Conservation (phyloP, 306 rosid species). For the Lithocarpus polystachyus region DNA sequence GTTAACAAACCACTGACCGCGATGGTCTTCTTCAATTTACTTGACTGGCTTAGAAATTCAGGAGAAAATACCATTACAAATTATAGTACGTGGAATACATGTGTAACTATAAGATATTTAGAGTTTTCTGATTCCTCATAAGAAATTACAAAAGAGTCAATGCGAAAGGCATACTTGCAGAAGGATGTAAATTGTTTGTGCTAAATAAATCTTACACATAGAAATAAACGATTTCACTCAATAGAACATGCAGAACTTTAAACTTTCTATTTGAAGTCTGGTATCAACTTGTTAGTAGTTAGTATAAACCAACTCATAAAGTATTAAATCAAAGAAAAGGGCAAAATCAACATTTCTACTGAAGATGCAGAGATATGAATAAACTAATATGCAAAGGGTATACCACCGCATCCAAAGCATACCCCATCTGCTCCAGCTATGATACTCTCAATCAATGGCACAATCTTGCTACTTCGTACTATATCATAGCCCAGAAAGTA, state of each 20-base stretch:
- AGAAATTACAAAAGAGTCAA: background rate
- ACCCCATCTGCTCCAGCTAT: slow-evolving; percentile 90
- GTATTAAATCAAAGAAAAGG: background rate
- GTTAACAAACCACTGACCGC: background rate
- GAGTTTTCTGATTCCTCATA: background rate
- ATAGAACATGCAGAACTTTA: background rate
- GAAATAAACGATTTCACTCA: background rate
- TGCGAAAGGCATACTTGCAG: background rate
- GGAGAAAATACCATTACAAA: background rate
- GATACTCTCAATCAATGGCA: slow-evolving; percentile 83
- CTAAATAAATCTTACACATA: background rate
- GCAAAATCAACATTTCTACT: background rate
- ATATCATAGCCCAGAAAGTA: slow-evolving; percentile 86
- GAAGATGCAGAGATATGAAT: slow-evolving; percentile 14
- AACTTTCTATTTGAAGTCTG: background rate
- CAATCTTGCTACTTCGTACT: slow-evolving; percentile 75
- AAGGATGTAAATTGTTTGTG: background rate
- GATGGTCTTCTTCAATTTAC: background rate
- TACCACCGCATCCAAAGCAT: slow-evolving; percentile 34
- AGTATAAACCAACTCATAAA: background rate
- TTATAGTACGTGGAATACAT: background rate
- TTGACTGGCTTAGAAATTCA: background rate
- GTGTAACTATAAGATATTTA: background rate
- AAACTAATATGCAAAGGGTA: slow-evolving; percentile 24
- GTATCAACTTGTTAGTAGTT: background rate